These are phyloP conservation scores for Trichosphaerium sp. DNA, from an alignment of 78 protist genomes.

Conservation along the genomic window DNA sequence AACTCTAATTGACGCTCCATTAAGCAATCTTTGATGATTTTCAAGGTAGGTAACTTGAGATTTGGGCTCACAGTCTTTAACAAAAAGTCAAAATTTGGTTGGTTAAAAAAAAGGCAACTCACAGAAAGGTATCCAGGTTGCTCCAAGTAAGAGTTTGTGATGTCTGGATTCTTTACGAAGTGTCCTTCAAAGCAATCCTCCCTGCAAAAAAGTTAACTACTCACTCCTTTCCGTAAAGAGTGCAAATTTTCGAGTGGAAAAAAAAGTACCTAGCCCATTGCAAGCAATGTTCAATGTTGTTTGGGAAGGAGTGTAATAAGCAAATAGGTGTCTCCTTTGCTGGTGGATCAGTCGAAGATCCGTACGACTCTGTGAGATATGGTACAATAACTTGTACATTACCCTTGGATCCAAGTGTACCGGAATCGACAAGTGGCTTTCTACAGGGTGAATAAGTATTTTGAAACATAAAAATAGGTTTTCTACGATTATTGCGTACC, in stretches of 20 bases:
- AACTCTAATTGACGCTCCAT: constrained; percentile 46
- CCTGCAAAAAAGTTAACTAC: too few species aligned
- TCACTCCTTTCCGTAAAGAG: constrained; percentile 49
- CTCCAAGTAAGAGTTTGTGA: constrained; percentile 64
- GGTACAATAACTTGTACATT: constrained; percentile 94
- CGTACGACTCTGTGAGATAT: constrained; percentile 88
- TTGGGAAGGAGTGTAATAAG: constrained; percentile 95
- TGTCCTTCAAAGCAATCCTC: constrained; percentile 80
- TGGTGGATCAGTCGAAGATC: constrained; percentile 88
- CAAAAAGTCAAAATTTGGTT: too few species aligned
- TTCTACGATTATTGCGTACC: constrained; percentile 67
- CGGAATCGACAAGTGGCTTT: constrained; percentile 81
- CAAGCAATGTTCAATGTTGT: constrained; percentile 83
- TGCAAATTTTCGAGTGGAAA: background rate
- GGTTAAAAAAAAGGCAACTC: too few species aligned
- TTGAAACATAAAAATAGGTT: too few species aligned
- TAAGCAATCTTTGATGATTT: constrained; percentile 13
- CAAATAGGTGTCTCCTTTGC: constrained; percentile 91
- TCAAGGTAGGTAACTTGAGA: constrained; percentile 45
- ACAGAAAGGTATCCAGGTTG: constrained; percentile 32
- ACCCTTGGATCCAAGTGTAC: constrained; percentile 88
- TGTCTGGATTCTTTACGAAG: constrained; percentile 50
- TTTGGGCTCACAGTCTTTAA: too few species aligned
- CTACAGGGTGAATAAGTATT: too few species aligned
- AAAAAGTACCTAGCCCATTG: constrained; percentile 46